Evolutionary conservation across 305 asterid species (phyloP), one percentile per base, ranked within the genome.

Genomic region (Rubia peregrina): DNA sequence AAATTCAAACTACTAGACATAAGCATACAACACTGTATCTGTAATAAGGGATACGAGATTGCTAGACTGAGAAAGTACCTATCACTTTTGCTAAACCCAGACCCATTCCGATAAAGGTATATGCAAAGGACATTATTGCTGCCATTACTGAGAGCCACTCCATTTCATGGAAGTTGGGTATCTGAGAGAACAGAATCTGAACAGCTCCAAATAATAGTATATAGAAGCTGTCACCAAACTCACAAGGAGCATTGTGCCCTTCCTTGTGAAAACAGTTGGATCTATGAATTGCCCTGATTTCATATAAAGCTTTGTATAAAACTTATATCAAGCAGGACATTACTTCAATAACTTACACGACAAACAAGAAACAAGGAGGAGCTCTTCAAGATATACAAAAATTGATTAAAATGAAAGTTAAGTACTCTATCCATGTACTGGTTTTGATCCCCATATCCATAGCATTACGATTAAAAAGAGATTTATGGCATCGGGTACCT

Each of bases 131-230:
- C 85, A 78, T 78, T 59, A 81, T 70, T 42, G 82, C 83, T 48
- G 85, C 85, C 60, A 75, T 64, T 11, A 75, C 69, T n/a, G 85
- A 81, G 33, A 81, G 78, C 85, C 82, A 81, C 64, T 74, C 80
- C 73, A 78, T 78, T 61, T 81, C 76, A 56, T 81, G 81, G 53
- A 81, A 81, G 68, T 77, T 79, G 43, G 84, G 80, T 69, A 78
- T 81, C 73, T 81, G 84, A 55, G 82, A 81, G 72, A 81, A 70
- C 26, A 75, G 10, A 56, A 81, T 71, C 76, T 81, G 75, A 68
- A 81, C 59, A 8, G 68, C 72, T 19, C 84, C 84, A 73, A 81
- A 81, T 30, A 76, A 63, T n/a, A 81, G 38, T 72, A 81, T 81
- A 53, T 68, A 81, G 1, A 74, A 77, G 38, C 43, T 78, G 63